Base-by-base conservation (phyloP, 495 filamentous ascomycete species). In the Trichoderma asperelloides region DNA sequence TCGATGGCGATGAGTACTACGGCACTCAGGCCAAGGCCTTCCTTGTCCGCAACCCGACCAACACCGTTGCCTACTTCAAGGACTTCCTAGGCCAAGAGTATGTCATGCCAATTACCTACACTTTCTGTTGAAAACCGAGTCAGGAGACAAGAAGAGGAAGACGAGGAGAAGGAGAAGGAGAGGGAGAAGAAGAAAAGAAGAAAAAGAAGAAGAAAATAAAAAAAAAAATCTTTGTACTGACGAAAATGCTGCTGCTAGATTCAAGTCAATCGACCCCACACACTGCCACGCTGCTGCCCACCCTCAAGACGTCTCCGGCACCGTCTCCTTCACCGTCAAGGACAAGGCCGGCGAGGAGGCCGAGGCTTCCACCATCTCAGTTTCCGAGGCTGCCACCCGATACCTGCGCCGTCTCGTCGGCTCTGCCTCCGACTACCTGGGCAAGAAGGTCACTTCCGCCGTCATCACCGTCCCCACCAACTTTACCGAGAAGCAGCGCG, bases 11-110 rank as follows among this genome's bases (percentile, higher is more conserved):
- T 74, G 95, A 98, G 78, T 96, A 94, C 77, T 93, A 96, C 73
- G 95, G 96, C 74, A 89, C 90, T 66, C 94, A 98, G 80, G 95
- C 95, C 69, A 98, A 97, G 83, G 82, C 83, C 55, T 91, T 97
- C 80, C 85, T 98, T 43, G 84, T 97, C 68, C 90, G 96, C 70
- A 97, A 98, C 77, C 84, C 90, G 65, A 82, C 85, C 72, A 98
- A 97, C 83, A 98, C 94, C 33, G 86, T 96, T 73, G 91, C 91
- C 73, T 96, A 91, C 82, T 98, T 97, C 84, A 87, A 92, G 74
- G 95, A 98, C 75, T 97, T 91, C 78, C 79, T 98, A 39, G 95
- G 95, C 70, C 91, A 96, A 85, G 88, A 95, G 89, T 93, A 86
- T 51, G 78, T 72, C 15, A n/a, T n/a, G n/a, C n/a, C n/a, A n/a